These are phyloP conservation scores for Penicillium decumbens DNA, from an alignment of 2,329 filamentous ascomycete species.

Conservation along the genomic window DNA sequence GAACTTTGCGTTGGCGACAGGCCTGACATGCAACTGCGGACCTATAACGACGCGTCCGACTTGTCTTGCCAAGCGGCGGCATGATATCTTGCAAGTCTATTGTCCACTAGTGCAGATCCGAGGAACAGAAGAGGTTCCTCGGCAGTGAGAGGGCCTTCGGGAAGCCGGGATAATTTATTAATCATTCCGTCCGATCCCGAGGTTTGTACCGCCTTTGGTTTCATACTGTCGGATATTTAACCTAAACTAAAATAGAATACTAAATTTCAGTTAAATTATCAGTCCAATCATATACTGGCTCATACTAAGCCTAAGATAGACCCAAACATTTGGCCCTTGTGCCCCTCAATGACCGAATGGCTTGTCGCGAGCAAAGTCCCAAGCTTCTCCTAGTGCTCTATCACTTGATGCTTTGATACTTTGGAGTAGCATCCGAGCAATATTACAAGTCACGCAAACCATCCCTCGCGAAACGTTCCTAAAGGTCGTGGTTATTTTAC, in stretches of 20 bases:
- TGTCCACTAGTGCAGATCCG: neutral
- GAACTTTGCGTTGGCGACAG: conserved; percentile 22
- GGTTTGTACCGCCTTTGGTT: neutral
- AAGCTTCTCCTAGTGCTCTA: no score
- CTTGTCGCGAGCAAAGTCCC: neutral
- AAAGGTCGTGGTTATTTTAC: no score
- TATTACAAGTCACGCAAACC: no score
- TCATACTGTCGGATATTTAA: no score
- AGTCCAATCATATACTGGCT: neutral
- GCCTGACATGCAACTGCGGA: conserved; percentile 19
- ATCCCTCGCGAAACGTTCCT: no score
- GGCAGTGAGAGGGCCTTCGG: neutral
- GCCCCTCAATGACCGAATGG: neutral
- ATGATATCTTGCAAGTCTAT: neutral
- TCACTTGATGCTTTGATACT: no score
- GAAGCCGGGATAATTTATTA: neutral
- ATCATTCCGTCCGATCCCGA: neutral
- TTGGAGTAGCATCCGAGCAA: no score
- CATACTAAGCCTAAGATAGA: neutral
- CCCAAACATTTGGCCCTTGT: neutral
- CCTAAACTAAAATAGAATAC: no score
- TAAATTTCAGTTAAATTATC: neutral
- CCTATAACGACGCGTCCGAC: conserved; percentile 12
- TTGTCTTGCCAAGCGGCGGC: neutral
- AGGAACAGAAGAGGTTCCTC: neutral